Conservation (phyloP, 768 basidiomycete species). For the Suillus lakei region DNA sequence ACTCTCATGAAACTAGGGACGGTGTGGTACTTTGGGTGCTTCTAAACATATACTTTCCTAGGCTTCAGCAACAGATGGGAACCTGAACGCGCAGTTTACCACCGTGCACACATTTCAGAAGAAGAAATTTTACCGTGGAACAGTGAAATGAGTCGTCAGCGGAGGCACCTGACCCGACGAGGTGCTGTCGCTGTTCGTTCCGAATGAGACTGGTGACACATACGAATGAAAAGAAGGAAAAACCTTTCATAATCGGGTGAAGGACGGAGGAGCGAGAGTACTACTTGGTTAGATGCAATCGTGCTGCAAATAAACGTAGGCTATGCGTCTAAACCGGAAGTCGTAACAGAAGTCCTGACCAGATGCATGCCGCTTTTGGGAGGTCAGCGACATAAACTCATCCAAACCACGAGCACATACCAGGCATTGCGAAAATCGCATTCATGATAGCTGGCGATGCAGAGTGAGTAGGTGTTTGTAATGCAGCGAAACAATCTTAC, state of each 20-base stretch:
- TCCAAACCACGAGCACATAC: background rate
- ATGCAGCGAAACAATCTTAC: background rate
- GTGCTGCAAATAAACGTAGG: background rate
- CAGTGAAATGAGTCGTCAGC: background rate
- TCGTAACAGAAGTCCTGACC: background rate
- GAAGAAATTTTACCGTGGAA: background rate
- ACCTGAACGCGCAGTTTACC: background rate
- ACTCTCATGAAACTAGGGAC: background rate
- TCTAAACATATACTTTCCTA: background rate
- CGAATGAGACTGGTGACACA: background rate
- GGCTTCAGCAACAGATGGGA: background rate
- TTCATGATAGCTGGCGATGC: background rate
- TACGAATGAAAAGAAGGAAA: background rate
- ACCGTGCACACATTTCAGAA: background rate
- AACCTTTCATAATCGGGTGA: background rate
- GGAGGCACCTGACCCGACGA: background rate
- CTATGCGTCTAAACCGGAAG: background rate
- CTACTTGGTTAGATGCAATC: background rate
- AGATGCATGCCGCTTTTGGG: background rate
- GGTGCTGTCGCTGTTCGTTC: background rate
- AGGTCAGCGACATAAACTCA: background rate
- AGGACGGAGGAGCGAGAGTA: background rate
- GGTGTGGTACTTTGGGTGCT: background rate
- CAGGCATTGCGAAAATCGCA: background rate
- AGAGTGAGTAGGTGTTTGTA: background rate